phyloP scores from a whole-genome alignment of 2,329 filamentous ascomycete genomes.

The Beauveria rudraprayagi region DNA sequence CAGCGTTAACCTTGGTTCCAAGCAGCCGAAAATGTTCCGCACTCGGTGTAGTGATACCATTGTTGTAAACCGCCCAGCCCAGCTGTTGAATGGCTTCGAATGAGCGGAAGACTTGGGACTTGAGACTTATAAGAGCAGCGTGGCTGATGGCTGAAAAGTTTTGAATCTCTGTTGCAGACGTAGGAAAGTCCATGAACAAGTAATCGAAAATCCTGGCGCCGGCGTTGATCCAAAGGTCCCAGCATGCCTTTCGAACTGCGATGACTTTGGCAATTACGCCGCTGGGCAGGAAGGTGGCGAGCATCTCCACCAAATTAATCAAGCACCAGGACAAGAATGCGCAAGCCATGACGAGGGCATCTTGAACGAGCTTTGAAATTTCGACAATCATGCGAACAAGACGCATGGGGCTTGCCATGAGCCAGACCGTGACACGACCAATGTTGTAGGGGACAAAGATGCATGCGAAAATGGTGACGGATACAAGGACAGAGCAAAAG shows the following conservation, averaged over 20 bases:
- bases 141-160: slow-evolving; percentile 72
- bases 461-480: slow-evolving; percentile 74
- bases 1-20: neutral
- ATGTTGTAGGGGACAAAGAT: slow-evolving; percentile 89
- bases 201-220: slow-evolving; percentile 41
- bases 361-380: slow-evolving; percentile 70
- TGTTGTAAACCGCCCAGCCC: slow-evolving; percentile 37
- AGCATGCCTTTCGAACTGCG: slow-evolving; percentile 30
- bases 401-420: slow-evolving; percentile 71
- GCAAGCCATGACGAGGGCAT: slow-evolving; percentile 58
- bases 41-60: slow-evolving; percentile 27
- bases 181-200: slow-evolving; percentile 41
- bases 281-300: slow-evolving; percentile 28
- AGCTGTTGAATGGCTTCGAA: slow-evolving; percentile 31
- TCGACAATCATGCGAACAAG: slow-evolving; percentile 66
- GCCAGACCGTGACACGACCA: slow-evolving; percentile 74
- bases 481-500: slow-evolving; percentile 86
- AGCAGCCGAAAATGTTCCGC: slow-evolving; percentile 11
- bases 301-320: slow-evolving; percentile 31
- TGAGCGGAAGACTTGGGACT: slow-evolving; percentile 39
- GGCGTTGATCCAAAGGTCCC: slow-evolving; percentile 34
- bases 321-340: slow-evolving; percentile 43
- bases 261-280: slow-evolving; percentile 23
- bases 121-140: slow-evolving; percentile 55
- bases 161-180: slow-evolving; percentile 56